Conservation (phyloP, 2,329 filamentous ascomycete species). For the Monilinia fructicola region DNA sequence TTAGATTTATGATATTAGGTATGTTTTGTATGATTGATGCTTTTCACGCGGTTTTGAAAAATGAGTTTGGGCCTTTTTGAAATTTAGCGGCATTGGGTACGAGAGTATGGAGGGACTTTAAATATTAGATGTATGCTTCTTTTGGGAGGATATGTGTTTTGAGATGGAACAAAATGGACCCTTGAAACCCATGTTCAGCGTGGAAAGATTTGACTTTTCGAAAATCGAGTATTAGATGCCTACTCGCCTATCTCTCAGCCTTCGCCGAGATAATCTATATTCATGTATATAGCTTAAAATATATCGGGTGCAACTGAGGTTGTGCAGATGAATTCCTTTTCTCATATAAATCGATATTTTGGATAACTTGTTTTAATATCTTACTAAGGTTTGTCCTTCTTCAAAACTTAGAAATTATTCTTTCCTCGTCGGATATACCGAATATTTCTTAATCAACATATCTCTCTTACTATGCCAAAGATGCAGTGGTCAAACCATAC, state of each 20-base stretch:
- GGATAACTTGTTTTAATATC: too few species aligned
- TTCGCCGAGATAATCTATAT: neutral
- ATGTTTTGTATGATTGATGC: conserved; percentile 11
- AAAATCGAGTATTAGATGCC: neutral
- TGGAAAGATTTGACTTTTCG: neutral
- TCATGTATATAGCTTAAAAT: conserved; percentile 3
- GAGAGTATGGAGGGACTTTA: conserved; percentile 1
- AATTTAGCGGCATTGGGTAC: conserved; percentile 15
- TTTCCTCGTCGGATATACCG: too few species aligned
- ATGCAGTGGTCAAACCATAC: too few species aligned
- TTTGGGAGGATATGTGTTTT: neutral
- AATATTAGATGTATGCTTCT: neutral
- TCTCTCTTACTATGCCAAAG: too few species aligned
- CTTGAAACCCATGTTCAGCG: neutral
- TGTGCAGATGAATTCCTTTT: too few species aligned
- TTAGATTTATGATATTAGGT: neutral
- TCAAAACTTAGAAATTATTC: too few species aligned
- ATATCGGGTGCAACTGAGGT: too few species aligned
- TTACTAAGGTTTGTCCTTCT: too few species aligned
- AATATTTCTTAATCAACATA: too few species aligned
- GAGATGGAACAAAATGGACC: neutral
- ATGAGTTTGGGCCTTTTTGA: neutral
- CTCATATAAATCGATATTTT: too few species aligned
- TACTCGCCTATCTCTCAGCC: neutral
- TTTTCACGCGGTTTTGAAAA: neutral